phyloP scores from a whole-genome alignment of 176 grass and related monocot genomes.

The Tillandsia leiboldiana region DNA sequence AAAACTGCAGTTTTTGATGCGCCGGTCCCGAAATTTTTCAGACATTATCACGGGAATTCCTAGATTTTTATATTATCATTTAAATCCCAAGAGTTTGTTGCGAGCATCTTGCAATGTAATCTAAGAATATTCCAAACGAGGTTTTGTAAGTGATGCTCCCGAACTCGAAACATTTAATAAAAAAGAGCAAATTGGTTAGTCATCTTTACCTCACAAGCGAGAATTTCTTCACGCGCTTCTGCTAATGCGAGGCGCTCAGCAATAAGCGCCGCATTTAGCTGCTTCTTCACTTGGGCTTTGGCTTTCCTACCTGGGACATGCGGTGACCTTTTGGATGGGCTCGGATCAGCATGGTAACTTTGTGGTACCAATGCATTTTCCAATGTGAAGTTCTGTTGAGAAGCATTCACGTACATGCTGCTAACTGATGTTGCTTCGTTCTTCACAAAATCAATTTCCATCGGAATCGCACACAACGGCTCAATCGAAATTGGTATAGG shows the following conservation, averaged over 20 bases:
- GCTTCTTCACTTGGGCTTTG: constrained; percentile 42
- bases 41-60: too few relatives aligned
- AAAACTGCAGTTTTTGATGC: too few relatives aligned
- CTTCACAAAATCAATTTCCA: constrained; percentile 43
- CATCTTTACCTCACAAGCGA: constrained; percentile 56
- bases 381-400: constrained; percentile 25
- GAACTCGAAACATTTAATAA: background rate
- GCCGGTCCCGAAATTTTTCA: too few relatives aligned
- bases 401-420: constrained; percentile 18
- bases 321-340: constrained; percentile 19
- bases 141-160: too few relatives aligned
- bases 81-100: too few relatives aligned
- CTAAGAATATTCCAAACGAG: too few relatives aligned
- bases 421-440: constrained; percentile 35
- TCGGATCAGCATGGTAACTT: constrained; percentile 30
- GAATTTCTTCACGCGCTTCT: constrained; percentile 69
- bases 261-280: constrained; percentile 48
- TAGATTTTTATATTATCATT: too few relatives aligned
- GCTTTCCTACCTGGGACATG: constrained; percentile 54
- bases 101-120: too few relatives aligned
- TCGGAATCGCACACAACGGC: constrained; percentile 57
- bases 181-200: background rate
- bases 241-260: constrained; percentile 46
- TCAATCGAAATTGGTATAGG: constrained; percentile 30
- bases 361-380: constrained; percentile 33